Conservation (phyloP, 23 red algal species). For the Gracilaria gracilis region DNA sequence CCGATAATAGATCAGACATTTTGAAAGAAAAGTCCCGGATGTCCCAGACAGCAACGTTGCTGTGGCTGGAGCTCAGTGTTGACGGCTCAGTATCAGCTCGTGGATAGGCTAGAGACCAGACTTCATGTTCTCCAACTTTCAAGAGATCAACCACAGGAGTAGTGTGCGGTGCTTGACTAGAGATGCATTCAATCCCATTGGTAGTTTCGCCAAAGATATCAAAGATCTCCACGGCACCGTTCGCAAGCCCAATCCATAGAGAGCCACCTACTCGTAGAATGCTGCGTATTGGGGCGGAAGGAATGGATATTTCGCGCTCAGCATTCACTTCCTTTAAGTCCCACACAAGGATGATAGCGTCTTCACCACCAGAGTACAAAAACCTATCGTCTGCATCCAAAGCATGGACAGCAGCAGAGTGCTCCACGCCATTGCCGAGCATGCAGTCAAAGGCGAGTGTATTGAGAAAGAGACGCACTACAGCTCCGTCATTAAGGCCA, state of each 20-base stretch:
- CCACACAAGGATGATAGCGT: constrained; percentile 61
- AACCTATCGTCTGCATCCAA: constrained; percentile 62
- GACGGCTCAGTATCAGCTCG: neutral
- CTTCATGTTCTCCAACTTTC: constrained; percentile 49
- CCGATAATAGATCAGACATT: constrained; percentile 20
- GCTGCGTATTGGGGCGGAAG: constrained; percentile 48
- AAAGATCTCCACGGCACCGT: constrained; percentile 54
- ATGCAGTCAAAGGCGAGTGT: constrained; percentile 65
- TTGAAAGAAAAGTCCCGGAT: constrained; percentile 28
- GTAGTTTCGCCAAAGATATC: constrained; percentile 69
- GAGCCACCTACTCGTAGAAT: constrained; percentile 32
- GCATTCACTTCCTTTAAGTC: constrained; percentile 54
- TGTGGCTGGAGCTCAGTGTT: neutral
- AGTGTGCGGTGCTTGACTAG: constrained; percentile 10
- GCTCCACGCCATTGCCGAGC: constrained; percentile 60
- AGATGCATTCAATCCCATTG: constrained; percentile 50
- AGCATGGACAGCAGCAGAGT: constrained; percentile 55
- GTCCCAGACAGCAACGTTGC: constrained; percentile 52
- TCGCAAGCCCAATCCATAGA: constrained; percentile 48
- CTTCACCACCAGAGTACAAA: constrained; percentile 59
- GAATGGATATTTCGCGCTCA: constrained; percentile 55
- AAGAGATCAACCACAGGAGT: constrained; percentile 45
- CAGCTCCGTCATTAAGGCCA: constrained; percentile 54
- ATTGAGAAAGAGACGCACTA: constrained; percentile 49
- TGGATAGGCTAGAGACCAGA: constrained; percentile 46